phyloP scores from a whole-genome alignment of 1,284 basidiomycete species.

The Ganoderma lingzhi region DNA sequence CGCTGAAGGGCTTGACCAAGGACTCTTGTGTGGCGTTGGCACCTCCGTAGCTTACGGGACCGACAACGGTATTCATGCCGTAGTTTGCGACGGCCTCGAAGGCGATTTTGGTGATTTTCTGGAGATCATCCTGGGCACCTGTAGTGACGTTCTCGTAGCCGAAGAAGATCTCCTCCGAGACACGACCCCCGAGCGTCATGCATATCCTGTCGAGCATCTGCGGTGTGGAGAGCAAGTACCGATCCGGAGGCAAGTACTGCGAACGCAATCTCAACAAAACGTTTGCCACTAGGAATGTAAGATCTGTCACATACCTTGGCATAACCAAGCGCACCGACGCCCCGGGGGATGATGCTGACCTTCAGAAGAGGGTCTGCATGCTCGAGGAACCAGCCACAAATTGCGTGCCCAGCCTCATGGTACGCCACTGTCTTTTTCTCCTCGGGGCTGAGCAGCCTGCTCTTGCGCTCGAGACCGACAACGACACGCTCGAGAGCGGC shows the following conservation, averaged over 20 bases:
- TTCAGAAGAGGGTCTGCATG: constrained; percentile 97
- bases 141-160: constrained; percentile 94
- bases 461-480: constrained; percentile 96
- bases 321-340: constrained; percentile 95
- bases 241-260: constrained; percentile 94
- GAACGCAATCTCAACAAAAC: not conserved
- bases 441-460: constrained; percentile 89
- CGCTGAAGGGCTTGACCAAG: constrained; percentile 98
- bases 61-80: constrained; percentile 96
- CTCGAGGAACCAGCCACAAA: constrained; percentile 98
- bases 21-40: constrained; percentile 84
- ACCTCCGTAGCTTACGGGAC: constrained; percentile 95
- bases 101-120: constrained; percentile 98
- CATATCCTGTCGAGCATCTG: constrained; percentile 97
- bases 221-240: constrained; percentile 94
- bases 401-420: constrained; percentile 98
- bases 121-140: constrained; percentile 96
- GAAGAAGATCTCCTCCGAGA: constrained; percentile 99
- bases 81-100: constrained; percentile 96
- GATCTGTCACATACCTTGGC: constrained; percentile 73
- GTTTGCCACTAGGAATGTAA: not conserved
- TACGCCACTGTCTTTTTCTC: constrained; percentile 99
- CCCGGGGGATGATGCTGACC: constrained; percentile 98
- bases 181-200: constrained; percentile 99
- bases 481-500: constrained; percentile 98